Conservation (phyloP, 306 rosid genomes). For the Vigna reflexopilosa region DNA sequence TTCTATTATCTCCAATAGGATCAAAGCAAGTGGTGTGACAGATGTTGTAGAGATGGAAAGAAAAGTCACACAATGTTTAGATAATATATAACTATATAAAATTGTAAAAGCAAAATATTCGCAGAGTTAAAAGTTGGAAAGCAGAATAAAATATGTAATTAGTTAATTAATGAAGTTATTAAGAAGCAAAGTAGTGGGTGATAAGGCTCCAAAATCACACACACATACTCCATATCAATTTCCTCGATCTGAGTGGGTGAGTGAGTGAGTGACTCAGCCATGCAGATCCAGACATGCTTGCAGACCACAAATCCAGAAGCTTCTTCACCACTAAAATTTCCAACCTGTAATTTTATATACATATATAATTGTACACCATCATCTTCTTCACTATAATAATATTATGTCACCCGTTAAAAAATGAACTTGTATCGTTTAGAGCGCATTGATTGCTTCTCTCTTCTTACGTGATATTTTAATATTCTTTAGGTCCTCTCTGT, state of each 20-base stretch:
- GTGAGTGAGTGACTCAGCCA: not conserved
- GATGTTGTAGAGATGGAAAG: too few species aligned
- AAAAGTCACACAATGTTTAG: too few species aligned
- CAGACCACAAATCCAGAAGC: constrained; percentile 12
- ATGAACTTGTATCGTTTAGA: not conserved
- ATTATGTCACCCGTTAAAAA: not conserved
- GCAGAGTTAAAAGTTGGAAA: not conserved
- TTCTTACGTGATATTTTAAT: not conserved
- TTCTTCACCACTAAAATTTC: constrained; percentile 7
- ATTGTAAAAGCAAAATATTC: too few species aligned
- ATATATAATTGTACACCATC: too few species aligned
- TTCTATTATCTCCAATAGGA: too few species aligned
- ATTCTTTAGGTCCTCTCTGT: not conserved
- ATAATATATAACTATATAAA: too few species aligned
- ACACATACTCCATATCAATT: not conserved
- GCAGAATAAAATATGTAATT: not conserved
- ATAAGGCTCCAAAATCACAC: not conserved
- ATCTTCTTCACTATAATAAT: not conserved
- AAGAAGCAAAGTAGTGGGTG: not conserved
- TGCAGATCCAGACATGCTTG: constrained; percentile 15
- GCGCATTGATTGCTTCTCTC: not conserved
- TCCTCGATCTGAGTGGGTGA: not conserved
- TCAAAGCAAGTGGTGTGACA: too few species aligned
- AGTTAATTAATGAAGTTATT: not conserved
- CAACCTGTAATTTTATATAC: constrained; percentile 22